Evolutionary conservation across 345 rosid genomes (phyloP).

Genomic region (Hibiscus mutabilis): DNA sequence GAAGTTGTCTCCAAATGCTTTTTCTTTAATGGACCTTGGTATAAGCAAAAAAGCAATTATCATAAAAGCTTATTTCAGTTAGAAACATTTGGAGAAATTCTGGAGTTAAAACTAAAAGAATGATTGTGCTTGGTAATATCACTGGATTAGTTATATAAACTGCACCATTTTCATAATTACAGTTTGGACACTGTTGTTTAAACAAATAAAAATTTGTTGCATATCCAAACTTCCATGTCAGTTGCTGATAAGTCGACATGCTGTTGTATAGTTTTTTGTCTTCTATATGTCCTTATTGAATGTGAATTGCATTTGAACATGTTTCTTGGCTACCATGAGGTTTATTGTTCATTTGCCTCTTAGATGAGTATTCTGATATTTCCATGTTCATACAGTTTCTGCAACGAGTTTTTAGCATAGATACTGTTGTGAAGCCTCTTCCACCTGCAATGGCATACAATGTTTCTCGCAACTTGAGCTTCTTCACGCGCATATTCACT

Average conservation of each 20-base stretch:
- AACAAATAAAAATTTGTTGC: not conserved
- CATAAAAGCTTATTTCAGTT: not conserved
- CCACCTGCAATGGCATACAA: slow-evolving; percentile 87
- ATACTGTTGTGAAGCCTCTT: slow-evolving; percentile 93
- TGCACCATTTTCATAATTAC: not conserved
- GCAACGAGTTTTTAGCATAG: slow-evolving; percentile 81
- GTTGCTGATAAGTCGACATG: not conserved
- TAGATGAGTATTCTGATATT: not conserved
- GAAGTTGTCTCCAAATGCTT: not conserved
- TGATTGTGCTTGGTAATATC: not conserved
- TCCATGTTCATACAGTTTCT: slow-evolving; percentile 53
- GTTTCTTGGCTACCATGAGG: too few species aligned
- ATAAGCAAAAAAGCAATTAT: not conserved
- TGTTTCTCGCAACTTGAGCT: slow-evolving; percentile 86
- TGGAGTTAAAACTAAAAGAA: not conserved
- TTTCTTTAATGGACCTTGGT: not conserved
- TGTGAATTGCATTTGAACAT: too few species aligned
- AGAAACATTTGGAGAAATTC: not conserved
- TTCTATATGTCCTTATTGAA: not conserved
- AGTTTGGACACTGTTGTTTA: not conserved
- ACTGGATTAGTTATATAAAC: not conserved
- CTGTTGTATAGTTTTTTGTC: not conserved
- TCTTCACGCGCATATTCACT: slow-evolving; percentile 92
- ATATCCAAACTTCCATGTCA: not conserved
- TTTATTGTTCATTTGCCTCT: not conserved